Conservation (phyloP, 768 basidiomycete genomes). For the Tulasnella sp. region DNA sequence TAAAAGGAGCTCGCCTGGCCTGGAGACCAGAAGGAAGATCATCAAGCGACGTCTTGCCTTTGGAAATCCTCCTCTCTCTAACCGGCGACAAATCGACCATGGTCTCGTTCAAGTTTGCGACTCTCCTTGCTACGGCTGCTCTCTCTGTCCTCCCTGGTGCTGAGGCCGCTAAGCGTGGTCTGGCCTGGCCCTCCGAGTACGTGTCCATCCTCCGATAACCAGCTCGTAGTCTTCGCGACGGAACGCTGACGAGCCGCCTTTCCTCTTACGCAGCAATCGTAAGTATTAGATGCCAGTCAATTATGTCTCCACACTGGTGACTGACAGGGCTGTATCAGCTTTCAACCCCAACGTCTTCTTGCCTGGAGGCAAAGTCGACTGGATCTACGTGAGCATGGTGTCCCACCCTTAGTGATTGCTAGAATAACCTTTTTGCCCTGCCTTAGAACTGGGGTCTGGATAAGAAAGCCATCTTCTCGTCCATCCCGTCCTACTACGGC, state of each 20-base stretch:
- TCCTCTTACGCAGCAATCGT: slow-evolving; percentile 24
- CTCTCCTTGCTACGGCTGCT: slow-evolving; percentile 1
- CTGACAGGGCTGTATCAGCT: neutral
- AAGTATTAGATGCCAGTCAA: neutral
- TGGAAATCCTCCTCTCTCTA: neutral
- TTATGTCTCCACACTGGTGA: neutral
- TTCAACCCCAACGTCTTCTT: slow-evolving; percentile 28
- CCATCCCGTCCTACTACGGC: slow-evolving; percentile 8
- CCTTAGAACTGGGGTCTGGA: slow-evolving; percentile 24
- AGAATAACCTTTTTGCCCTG: too few species aligned
- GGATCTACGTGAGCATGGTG: slow-evolving; percentile 25
- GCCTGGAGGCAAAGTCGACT: slow-evolving; percentile 14
- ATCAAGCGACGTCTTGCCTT: neutral
- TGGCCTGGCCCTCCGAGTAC: slow-evolving; percentile 28
- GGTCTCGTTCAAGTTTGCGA: neutral
- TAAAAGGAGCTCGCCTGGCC: neutral
- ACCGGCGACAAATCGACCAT: neutral
- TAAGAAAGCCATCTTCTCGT: neutral
- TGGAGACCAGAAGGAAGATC: neutral
- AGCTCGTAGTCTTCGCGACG: neutral
- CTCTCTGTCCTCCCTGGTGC: neutral
- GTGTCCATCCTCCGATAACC: neutral
- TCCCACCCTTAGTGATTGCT: neutral
- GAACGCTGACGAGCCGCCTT: neutral
- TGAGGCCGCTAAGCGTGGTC: slow-evolving; percentile 23